phyloP scores from a whole-genome alignment of 2,329 filamentous ascomycete species.

The Aspergillus fumigatiaffinis region DNA sequence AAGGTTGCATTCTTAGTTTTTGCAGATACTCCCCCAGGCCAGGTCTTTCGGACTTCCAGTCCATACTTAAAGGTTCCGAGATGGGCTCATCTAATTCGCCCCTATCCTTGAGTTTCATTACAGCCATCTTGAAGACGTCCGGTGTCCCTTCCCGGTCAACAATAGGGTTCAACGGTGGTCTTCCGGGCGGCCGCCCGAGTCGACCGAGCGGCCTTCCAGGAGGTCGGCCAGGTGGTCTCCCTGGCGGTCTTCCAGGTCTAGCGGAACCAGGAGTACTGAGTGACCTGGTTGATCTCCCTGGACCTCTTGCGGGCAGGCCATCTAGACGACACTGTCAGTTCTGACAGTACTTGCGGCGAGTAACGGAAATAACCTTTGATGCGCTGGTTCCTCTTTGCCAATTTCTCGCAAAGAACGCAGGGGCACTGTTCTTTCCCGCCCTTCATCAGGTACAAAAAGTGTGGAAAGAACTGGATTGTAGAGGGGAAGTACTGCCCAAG shows the following conservation, averaged over 20 bases:
- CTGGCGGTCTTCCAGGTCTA: conserved; percentile 4
- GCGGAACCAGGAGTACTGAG: neutral
- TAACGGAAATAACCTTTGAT: conserved; percentile 6
- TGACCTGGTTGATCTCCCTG: conserved; percentile 6
- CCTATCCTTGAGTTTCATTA: conserved; percentile 46
- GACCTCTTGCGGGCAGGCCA: conserved; percentile 2
- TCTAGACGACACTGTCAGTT: conserved; percentile 2
- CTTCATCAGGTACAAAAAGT: conserved; percentile 56
- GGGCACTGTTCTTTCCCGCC: conserved; percentile 43
- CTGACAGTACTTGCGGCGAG: neutral
- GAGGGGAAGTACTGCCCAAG: conserved; percentile 50
- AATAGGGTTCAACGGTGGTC: conserved; percentile 1
- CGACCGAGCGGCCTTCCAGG: conserved; percentile 6
- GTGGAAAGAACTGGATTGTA: conserved; percentile 51
- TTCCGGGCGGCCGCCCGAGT: neutral
- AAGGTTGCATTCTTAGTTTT: conserved; percentile 41
- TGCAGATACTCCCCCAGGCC: conserved; percentile 41
- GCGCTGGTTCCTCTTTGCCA: conserved; percentile 10
- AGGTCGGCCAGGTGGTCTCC: conserved; percentile 11
- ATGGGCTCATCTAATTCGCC: conserved; percentile 44
- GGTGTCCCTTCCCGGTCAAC: conserved; percentile 52
- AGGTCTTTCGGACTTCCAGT: conserved; percentile 53
- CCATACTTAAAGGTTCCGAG: conserved; percentile 49
- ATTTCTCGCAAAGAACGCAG: conserved; percentile 47
- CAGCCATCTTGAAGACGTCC: conserved; percentile 49